phyloP scores from a whole-genome alignment of 495 filamentous ascomycete genomes.

The Podospora appendiculata region DNA sequence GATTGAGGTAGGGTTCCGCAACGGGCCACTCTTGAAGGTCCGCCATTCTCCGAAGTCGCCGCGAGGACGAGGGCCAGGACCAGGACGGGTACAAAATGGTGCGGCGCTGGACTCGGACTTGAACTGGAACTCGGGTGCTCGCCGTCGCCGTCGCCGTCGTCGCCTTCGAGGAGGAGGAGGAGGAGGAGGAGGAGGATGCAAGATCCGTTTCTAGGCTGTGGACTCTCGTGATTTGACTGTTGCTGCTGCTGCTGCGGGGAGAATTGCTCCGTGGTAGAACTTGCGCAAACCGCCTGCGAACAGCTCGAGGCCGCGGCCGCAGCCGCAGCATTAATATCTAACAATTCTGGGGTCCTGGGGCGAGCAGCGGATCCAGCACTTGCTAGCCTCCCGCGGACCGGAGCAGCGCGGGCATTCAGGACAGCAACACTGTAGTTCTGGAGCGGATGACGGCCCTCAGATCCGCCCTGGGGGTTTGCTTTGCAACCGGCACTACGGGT shows the following conservation, averaged over 20 bases:
- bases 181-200: too few species aligned
- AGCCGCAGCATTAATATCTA: neutral
- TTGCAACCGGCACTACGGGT: neutral
- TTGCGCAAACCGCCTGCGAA: neutral
- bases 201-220: too few species aligned
- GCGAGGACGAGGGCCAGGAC: neutral
- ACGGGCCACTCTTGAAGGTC: constrained; percentile 36
- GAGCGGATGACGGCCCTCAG: constrained; percentile 21
- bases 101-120: too few species aligned
- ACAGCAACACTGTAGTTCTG: neutral
- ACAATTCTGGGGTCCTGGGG: neutral
- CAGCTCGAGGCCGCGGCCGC: neutral
- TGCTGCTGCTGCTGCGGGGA: too few species aligned
- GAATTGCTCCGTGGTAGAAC: too few species aligned
- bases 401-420: neutral
- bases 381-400: neutral
- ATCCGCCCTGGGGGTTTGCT: constrained; percentile 10
- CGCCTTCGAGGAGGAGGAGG: too few species aligned
- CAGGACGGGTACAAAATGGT: too few species aligned
- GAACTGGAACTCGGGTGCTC: too few species aligned
- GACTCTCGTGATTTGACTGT: too few species aligned
- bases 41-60: neutral
- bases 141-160: too few species aligned
- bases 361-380: neutral
- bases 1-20: constrained; percentile 64